Evolutionary conservation across 177 flowering plant genomes (phyloP), one percentile per base, ranked within the genome.

Genomic region (Vitis hybrid): DNA sequence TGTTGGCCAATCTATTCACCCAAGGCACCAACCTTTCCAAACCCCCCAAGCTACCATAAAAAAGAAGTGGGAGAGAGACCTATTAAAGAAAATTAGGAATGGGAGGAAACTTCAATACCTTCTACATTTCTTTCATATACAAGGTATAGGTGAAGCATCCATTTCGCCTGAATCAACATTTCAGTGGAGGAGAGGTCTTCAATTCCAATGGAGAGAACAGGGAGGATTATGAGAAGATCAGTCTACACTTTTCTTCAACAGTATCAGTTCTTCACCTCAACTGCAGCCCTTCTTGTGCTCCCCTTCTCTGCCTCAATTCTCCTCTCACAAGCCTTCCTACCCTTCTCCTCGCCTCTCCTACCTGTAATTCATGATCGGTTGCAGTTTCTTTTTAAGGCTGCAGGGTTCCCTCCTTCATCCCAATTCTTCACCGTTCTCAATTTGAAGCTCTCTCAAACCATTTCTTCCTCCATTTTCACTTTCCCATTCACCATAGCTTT

Each of bases 401-500:
- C 92, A 3, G 93, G 91, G 0, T 79, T 93, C 73, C 91, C 93
- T 27, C 70, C 80, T 1, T 77, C 82, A 0, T 83, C 89, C 0
- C 78, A 78, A 8, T 76, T 89, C 67, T 82, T 90, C 79, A 69
- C 79, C 51, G 13, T 84, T 59, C 82, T 88, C 75, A 78, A 60
- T 66, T 75, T 80, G 40, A 93, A 88, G 76, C 84, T 91, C 64
- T 83, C 94, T 17, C 91, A 91, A 74, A 82, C 94, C 24, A 66
- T 93, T 55, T 69, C 81, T 55, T 73, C 87, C 13, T 81, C 85
- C 10, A 35, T 87, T 62, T 71, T 87, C 73, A 71, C 88, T 3
- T 71, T 90, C 7, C 97, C 98, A 17, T 87, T 87, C 71, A 72
- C 85, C 69, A 75, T 91, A 46, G 72, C 94, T 50, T 91, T 83